Base-by-base conservation (phyloP, 2,329 filamentous ascomycete species). In the Cytospora piceicola region DNA sequence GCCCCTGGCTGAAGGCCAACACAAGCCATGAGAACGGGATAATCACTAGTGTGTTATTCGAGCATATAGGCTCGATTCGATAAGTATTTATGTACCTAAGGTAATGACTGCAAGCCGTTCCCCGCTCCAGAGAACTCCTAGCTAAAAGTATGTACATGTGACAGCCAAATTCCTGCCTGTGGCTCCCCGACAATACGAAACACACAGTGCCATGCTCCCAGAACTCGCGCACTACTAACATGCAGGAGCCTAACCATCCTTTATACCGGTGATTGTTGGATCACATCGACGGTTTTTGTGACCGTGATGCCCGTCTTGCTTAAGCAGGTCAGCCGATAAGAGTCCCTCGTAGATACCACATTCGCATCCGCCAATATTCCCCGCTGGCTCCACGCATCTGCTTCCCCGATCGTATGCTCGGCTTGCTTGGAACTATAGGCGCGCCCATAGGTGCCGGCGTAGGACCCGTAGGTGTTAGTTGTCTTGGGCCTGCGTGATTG, bases 331-430 rank as follows among this genome's bases (percentile, higher is more conserved):
- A 67, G 36, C 2, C 36, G 36, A 20, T 56, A 66, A 8, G 61
- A 63, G 17, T 63, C 59, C 63, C 46, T 63, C 8, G 39, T 65
- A 55, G 52, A 53, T 20, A 54, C 52, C 49, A 29, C 51, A 53
- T 59, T 62, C 15, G 58, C 53, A 36, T 59, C 62, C 20, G 52
- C 56, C 51, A 66, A 24, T 11, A 67, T 67, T 51, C 64, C 55
- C 27, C 66, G 66, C 42, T 67, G 66, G 15, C 63, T 66, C 66
- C 66, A 67, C n/a, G 63, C 58, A 32, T 67, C 66, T 15, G 61
- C 29, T 55, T 63, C 61, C 30, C 53, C 61, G 22, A 29, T 27
- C 30, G 42, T 32, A 22, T 24, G 29, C 22, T 57, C 61, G 15
- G 9, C n/a, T 8, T 49, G 12, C 46, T 49, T 49, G 46, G 46